Conservation (phyloP, 2,329 filamentous ascomycete species). For the Colletotrichum eleusines region DNA sequence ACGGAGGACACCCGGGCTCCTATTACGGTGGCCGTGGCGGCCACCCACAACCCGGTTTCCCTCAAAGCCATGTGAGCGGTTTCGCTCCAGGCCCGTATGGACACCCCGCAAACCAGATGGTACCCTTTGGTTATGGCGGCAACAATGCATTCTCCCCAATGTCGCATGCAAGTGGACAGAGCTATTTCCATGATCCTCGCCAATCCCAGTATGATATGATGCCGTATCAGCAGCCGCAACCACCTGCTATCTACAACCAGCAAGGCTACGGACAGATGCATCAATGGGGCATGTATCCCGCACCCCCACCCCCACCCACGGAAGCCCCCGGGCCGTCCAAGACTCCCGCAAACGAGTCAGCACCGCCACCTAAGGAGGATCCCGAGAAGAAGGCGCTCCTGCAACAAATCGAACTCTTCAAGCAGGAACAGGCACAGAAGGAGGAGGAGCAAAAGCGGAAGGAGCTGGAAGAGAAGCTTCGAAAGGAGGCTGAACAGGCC, state of each 20-base stretch:
- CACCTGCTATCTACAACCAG: slow-evolving; percentile 50
- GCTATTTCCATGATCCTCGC: slow-evolving; percentile 57
- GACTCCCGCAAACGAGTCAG: slow-evolving; percentile 55
- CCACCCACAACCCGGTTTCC: slow-evolving; percentile 53
- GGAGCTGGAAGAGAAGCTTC: slow-evolving; percentile 59
- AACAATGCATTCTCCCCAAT: slow-evolving; percentile 60
- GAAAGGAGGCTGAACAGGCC: slow-evolving; percentile 60
- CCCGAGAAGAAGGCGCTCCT: slow-evolving; percentile 72
- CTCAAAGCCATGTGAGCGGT: slow-evolving; percentile 61
- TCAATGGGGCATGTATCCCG: slow-evolving; percentile 55
- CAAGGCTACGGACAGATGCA: slow-evolving; percentile 48
- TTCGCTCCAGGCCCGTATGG: slow-evolving; percentile 52
- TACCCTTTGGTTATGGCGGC: slow-evolving; percentile 58
- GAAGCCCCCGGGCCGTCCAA: slow-evolving; percentile 54
- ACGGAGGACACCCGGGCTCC: slow-evolving; percentile 43
- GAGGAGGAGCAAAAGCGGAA: slow-evolving; percentile 60
- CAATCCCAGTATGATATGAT: slow-evolving; percentile 62
- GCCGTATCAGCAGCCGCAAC: slow-evolving; percentile 57
- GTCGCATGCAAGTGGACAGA: slow-evolving; percentile 53
- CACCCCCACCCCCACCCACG: slow-evolving; percentile 57
- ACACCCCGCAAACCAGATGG: slow-evolving; percentile 57
- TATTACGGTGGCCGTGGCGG: slow-evolving; percentile 48
- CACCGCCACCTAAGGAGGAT: slow-evolving; percentile 60
- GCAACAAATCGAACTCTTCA: slow-evolving; percentile 66
- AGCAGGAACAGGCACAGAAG: slow-evolving; percentile 59